These are phyloP conservation scores for Mucuna pruriens DNA, from an alignment of 306 rosid genomes.

Conservation along the genomic window DNA sequence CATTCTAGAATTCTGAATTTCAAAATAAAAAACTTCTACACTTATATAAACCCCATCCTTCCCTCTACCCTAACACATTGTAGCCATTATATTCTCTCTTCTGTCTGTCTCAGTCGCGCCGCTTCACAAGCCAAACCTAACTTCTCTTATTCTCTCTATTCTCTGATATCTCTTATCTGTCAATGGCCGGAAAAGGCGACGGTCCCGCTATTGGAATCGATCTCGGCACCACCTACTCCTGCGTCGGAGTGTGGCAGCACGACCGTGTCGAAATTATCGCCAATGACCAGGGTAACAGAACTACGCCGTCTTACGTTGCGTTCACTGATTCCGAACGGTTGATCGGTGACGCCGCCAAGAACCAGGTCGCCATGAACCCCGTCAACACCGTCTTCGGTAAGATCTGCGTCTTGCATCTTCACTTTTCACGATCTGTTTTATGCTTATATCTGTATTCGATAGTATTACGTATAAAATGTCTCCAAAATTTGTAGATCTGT, in stretches of 20 bases:
- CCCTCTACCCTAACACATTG: background rate
- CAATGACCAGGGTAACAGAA: constrained; percentile 71
- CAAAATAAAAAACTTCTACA: background rate
- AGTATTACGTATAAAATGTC: too few species aligned
- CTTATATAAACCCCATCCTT: background rate
- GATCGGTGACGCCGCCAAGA: constrained; percentile 77
- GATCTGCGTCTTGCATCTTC: background rate
- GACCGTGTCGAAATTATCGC: constrained; percentile 75
- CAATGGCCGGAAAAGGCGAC: constrained; percentile 66
- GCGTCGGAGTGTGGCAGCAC: constrained; percentile 77
- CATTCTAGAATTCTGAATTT: constrained; percentile 30
- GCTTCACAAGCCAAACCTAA: background rate
- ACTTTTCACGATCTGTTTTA: background rate
- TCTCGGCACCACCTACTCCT: constrained; percentile 71
- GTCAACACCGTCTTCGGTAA: constrained; percentile 70
- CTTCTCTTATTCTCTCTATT: background rate
- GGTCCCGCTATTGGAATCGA: constrained; percentile 75
- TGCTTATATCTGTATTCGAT: background rate
- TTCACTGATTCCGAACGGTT: constrained; percentile 64
- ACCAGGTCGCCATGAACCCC: constrained; percentile 81
- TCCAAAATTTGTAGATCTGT: background rate
- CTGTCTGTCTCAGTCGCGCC: background rate
- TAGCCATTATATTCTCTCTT: background rate
- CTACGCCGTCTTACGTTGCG: constrained; percentile 69
- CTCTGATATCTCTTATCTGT: background rate